Evolutionary conservation across 345 rosid species (phyloP).

Genomic region (Citrus maxima): DNA sequence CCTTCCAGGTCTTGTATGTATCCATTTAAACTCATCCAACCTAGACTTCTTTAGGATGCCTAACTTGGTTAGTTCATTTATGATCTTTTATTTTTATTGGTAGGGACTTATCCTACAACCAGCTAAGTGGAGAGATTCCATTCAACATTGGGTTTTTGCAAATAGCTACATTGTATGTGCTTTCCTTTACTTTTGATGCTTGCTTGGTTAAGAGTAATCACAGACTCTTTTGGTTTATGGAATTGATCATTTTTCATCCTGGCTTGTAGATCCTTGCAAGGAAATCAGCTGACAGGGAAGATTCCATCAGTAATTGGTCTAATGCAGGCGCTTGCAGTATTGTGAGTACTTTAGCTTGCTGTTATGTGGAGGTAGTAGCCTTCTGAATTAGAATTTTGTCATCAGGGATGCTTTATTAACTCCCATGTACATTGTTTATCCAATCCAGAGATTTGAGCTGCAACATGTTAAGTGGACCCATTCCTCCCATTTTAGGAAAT

Average conservation of each 20-base stretch:
- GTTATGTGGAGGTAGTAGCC: not conserved
- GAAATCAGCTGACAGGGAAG: conserved; percentile 72
- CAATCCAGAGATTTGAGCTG: conserved; percentile 77
- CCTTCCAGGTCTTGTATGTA: conserved; percentile 99
- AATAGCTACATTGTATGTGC: conserved; percentile 89
- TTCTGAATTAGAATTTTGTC: not conserved
- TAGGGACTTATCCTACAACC: conserved; percentile 97
- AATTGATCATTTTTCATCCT: conserved; percentile 8
- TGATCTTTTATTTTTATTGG: conserved; percentile 10
- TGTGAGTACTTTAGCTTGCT: conserved; percentile 50
- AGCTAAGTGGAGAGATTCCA: conserved; percentile 85
- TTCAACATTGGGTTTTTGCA: conserved; percentile 97
- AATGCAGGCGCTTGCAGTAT: conserved; percentile 98
- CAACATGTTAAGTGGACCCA: conserved; percentile 78
- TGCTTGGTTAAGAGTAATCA: not conserved
- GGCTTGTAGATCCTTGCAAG: conserved; percentile 80
- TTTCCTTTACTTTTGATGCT: not conserved
- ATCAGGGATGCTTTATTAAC: not conserved
- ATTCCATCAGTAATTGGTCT: conserved; percentile 96
- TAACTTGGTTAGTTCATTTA: not conserved
- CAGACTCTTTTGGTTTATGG: not conserved
- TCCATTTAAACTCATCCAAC: conserved; percentile 12
- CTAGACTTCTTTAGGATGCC: not conserved
- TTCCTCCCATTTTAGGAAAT: conserved; percentile 91
- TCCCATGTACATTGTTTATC: not conserved